Evolutionary conservation across 129 eudicot genomes (phyloP).

Genomic region (carrot (Daucus carota)): DH1_v3.0 NC_030389.2:31036501-31037000

Average conservation of each 20-base stretch:
- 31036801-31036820: background rate
- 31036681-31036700: conserved; percentile 16
- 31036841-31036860: background rate
- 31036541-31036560: conserved; percentile 14
- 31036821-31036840: background rate
- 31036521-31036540: conserved; percentile 13
- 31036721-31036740: conserved; percentile 5
- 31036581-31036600: conserved; percentile 1
- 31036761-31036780: background rate
- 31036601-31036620: background rate
- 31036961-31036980: background rate
- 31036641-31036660: conserved; percentile 8
- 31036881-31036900: background rate
- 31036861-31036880: conserved; percentile 1
- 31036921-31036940: conserved; percentile 18
- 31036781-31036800: background rate
- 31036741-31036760: background rate
- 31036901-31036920: background rate
- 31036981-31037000: conserved; percentile 15
- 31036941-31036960: conserved; percentile 9
- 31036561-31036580: conserved; percentile 14
- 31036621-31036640: background rate
- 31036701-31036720: background rate
- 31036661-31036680: conserved; percentile 10
- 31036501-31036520: conserved; percentile 35